Conservation (phyloP, 2,329 filamentous ascomycete species). For the Elsinoe necatrix region DNA sequence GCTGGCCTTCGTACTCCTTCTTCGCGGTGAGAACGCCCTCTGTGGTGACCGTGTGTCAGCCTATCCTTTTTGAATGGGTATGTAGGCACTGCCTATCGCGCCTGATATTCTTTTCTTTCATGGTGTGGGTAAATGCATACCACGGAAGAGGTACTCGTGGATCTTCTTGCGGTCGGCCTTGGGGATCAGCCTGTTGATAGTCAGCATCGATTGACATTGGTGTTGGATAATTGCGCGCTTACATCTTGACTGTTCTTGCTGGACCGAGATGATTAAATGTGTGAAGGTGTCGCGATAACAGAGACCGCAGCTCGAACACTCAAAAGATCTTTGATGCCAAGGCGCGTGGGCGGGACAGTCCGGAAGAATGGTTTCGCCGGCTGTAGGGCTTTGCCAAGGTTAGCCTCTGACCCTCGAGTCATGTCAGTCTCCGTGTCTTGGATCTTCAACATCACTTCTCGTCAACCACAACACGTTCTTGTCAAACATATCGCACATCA, state of each 20-base stretch:
- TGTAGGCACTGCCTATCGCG: slow-evolving; percentile 14
- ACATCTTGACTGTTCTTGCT: slow-evolving; percentile 38
- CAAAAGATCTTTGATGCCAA: slow-evolving; percentile 16
- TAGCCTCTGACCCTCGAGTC: background rate
- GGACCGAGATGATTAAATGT: slow-evolving; percentile 7
- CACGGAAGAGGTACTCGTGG: slow-evolving; percentile 94
- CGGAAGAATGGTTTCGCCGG: slow-evolving; percentile 13
- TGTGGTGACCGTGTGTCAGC: slow-evolving; percentile 34
- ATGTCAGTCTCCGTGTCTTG: background rate
- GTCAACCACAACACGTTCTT: background rate
- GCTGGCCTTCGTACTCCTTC: slow-evolving; percentile 99
- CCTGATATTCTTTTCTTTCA: slow-evolving; percentile 14
- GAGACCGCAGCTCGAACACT: background rate
- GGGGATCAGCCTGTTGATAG: slow-evolving; percentile 78
- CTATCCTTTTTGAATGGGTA: slow-evolving; percentile 28
- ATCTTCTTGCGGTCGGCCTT: slow-evolving; percentile 99
- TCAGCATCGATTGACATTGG: slow-evolving; percentile 16
- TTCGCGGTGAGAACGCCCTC: slow-evolving; percentile 87
- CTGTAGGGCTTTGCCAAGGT: background rate
- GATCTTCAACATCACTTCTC: background rate
- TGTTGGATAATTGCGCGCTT: background rate
- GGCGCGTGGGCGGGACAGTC: background rate
- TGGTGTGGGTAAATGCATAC: slow-evolving; percentile 18
- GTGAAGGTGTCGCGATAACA: background rate
- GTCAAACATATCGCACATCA: background rate